Evolutionary conservation across 768 basidiomycete species (phyloP).

Genomic region (Pleurotus sapidus): DNA sequence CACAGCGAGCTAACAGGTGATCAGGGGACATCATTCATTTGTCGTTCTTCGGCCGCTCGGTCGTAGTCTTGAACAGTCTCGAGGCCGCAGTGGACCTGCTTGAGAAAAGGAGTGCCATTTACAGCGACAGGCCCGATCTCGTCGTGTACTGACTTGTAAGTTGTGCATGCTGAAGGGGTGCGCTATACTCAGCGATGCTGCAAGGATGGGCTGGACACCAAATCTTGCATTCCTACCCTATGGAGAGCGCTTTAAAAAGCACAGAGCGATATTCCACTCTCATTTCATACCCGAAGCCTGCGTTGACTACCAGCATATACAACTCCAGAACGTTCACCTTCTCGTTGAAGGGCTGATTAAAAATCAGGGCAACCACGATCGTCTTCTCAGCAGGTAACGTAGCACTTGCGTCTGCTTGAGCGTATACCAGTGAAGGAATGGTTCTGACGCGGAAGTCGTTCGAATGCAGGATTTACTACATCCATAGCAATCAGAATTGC

Average conservation of each 20-base stretch:
- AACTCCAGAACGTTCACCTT: slow-evolving; percentile 26
- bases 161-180: neutral
- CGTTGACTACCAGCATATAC: slow-evolving; percentile 20
- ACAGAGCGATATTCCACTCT: slow-evolving; percentile 18
- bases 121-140: neutral
- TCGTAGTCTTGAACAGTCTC: slow-evolving; percentile 1
- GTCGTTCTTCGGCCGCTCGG: neutral
- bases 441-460: neutral
- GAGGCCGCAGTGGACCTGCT: neutral
- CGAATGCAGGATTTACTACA: slow-evolving; percentile 18
- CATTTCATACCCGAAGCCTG: slow-evolving; percentile 19
- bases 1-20: neutral
- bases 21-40: slow-evolving; percentile 2
- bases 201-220: slow-evolving; percentile 15
- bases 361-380: slow-evolving; percentile 15
- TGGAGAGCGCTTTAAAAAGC: slow-evolving; percentile 18
- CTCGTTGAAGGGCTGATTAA: slow-evolving; percentile 26
- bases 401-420: no score
- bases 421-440: neutral
- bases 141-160: neutral
- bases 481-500: slow-evolving; percentile 19
- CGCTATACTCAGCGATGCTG: neutral
- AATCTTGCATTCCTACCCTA: slow-evolving; percentile 19
- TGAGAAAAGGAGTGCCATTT: slow-evolving; percentile 6
- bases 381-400: neutral